Evolutionary conservation across 169 alveolate genomes (phyloP).

Genomic region (Nephromyces sp.): DNA sequence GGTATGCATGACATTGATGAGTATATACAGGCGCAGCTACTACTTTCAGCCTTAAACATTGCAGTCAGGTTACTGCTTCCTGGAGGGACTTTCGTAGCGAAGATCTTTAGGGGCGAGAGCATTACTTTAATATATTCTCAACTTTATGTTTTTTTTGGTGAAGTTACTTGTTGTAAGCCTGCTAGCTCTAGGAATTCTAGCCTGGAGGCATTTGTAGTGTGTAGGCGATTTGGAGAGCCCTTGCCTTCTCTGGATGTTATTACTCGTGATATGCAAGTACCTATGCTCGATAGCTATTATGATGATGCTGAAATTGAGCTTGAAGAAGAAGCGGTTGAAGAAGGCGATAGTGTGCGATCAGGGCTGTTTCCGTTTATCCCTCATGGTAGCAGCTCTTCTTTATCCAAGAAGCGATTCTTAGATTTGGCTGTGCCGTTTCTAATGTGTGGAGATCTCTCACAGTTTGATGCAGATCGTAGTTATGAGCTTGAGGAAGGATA

Average conservation of each 20-base stretch:
- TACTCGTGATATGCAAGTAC: neutral
- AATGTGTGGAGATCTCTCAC: constrained; percentile 27
- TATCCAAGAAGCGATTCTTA: too few species aligned
- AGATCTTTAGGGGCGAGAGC: constrained; percentile 88
- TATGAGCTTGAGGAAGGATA: neutral
- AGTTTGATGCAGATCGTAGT: constrained; percentile 31
- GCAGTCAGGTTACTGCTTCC: constrained; percentile 69
- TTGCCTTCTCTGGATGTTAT: too few species aligned
- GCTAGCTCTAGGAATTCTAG: constrained; percentile 71
- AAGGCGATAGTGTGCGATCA: too few species aligned
- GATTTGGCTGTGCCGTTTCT: constrained; percentile 32
- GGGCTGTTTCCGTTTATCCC: neutral
- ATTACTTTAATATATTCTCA: constrained; percentile 55
- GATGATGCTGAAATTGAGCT: neutral
- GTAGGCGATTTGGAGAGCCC: constrained; percentile 7
- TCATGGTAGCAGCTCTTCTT: neutral
- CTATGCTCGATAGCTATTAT: too few species aligned
- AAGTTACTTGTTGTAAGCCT: constrained; percentile 72
- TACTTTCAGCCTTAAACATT: constrained; percentile 83
- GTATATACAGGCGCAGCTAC: constrained; percentile 83
- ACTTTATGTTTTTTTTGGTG: constrained; percentile 15
- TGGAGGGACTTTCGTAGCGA: constrained; percentile 91
- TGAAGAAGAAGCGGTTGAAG: neutral
- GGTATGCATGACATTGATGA: constrained; percentile 72
- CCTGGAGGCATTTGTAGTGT: constrained; percentile 73